A percentile compares a stretch with the other conserved stretches of the same genome.
phyloP scores from a whole-genome alignment of 768 basidiomycete species.

The Kwoniella dendrophila region DNA sequence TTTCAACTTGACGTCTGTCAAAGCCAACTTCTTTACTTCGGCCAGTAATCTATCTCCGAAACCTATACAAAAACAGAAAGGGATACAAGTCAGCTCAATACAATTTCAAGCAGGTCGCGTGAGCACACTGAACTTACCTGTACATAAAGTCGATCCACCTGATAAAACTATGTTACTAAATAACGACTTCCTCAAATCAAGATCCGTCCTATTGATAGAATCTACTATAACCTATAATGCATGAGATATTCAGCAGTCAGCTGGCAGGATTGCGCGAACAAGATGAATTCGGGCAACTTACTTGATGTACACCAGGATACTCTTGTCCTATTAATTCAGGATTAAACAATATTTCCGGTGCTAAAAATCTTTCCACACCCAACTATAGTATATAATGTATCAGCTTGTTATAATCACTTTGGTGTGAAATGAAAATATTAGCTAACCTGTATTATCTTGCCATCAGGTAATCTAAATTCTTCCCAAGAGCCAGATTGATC shows the following conservation, averaged over 20 bases:
- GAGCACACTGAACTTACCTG: conserved; percentile 63
- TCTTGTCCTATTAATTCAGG: conserved; percentile 95
- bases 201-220: conserved; percentile 91
- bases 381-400: too few species aligned
- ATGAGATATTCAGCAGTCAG: background rate
- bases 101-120: background rate
- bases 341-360: conserved; percentile 96
- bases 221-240: conserved; percentile 90
- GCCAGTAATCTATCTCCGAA: conserved; percentile 95
- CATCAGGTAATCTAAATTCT: conserved; percentile 91
- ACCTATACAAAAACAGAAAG: conserved; percentile 61
- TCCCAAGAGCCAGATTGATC: conserved; percentile 73
- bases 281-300: conserved; percentile 16
- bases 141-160: conserved; percentile 93
- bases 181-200: conserved; percentile 90
- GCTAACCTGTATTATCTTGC: conserved; percentile 82
- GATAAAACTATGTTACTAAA: conserved; percentile 97
- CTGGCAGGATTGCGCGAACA: background rate
- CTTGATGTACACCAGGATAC: conserved; percentile 92
- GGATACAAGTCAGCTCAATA: background rate
- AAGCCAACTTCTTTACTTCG: conserved; percentile 92
- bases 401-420: too few species aligned
- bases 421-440: background rate
- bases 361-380: conserved; percentile 90
- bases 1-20: conserved; percentile 92